Base-by-base conservation (phyloP, 2,329 filamentous ascomycete species). In the Beauveria sp. region DNA sequence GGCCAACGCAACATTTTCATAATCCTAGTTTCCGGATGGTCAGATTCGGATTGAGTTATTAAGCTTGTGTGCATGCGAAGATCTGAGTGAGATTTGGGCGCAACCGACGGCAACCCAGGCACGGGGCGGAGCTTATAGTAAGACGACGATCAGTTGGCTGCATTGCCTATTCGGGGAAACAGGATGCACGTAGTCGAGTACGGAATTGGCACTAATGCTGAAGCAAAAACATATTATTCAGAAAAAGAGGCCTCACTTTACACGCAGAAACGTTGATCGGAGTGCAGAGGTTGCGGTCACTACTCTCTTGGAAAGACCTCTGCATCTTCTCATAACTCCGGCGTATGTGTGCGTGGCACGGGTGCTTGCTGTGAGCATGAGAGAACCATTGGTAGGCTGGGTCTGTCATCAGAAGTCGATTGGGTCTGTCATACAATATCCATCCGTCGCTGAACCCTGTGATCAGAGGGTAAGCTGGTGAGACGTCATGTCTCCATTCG, bases 91-190 rank as follows among this genome's bases (percentile, higher is more conserved):
- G 48, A 60, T 54, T 60, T 54, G 37, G 47, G 50, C 20, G 48
- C 57, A 46, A 16, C 14, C 18, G 50, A 46, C 28, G 10, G 10
- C 28, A 34, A 16, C 20, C 30, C 16, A 12, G 30, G 30, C 9
- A 34, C 30, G 30, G 48, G 40, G 48, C 51, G 50, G 58, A 43
- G 41, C 51, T 44, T 54, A 41, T 55, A 37, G 57, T 60, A 22
- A 60, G 58, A 55, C 58, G 58, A 48, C 51, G 58, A 60, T 60
- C 58, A 43, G 30, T 53, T 53, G 48, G 14, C 20, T 16, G 48
- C 40, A 28, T 28, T 53, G 41, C 51, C 30, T 20, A 60, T 41
- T 60, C 10, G 30, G 30, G 58, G 30, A 60, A 54, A 48, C 58
- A 60, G 40, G 22, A 43, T 43, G 58, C 58, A 48, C 30, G 6